Percentiles rank a stretch among this genome's conserved stretches.
Evolutionary conservation across 108 stramenopile species (phyloP).

Genomic region (Nitzschia sp.): DNA sequence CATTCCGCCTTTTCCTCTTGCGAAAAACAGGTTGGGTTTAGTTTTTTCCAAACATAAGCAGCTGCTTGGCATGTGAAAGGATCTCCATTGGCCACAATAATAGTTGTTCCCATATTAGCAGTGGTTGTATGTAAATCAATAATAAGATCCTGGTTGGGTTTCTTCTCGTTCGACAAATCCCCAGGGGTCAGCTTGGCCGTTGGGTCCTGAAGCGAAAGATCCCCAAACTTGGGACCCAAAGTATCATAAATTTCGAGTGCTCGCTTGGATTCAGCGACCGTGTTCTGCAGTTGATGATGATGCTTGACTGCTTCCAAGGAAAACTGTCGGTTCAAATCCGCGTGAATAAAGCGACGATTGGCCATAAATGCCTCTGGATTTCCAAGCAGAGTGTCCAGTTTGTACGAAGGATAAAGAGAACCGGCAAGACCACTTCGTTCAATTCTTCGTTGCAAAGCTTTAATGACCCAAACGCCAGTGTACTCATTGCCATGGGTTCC

Average conservation of each 20-base stretch:
- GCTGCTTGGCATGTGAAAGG: conserved; percentile 66
- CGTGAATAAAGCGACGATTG: conserved; percentile 76
- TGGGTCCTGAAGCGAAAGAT: not conserved
- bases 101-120: conserved; percentile 75
- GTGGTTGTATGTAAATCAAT: conserved; percentile 86
- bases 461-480: conserved; percentile 78
- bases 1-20: not conserved
- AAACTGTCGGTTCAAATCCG: conserved; percentile 84
- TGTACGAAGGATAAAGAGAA: conserved; percentile 22
- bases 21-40: conserved; percentile 17
- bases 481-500: conserved; percentile 92
- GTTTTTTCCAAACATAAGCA: conserved; percentile 67
- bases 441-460: conserved; percentile 43
- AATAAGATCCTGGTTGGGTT: conserved; percentile 56
- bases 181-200: not conserved
- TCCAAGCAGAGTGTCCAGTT: conserved; percentile 57
- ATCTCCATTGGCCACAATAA: conserved; percentile 74
- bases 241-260: conserved; percentile 65
- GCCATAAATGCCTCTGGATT: conserved; percentile 72
- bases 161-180: not conserved
- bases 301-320: conserved; percentile 36
- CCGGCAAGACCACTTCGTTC: not conserved
- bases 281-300: not conserved
- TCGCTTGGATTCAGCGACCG: conserved; percentile 54
- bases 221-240: conserved; percentile 65